phyloP scores from a whole-genome alignment of 345 rosid genomes.

The Gossypium stocksii region DNA sequence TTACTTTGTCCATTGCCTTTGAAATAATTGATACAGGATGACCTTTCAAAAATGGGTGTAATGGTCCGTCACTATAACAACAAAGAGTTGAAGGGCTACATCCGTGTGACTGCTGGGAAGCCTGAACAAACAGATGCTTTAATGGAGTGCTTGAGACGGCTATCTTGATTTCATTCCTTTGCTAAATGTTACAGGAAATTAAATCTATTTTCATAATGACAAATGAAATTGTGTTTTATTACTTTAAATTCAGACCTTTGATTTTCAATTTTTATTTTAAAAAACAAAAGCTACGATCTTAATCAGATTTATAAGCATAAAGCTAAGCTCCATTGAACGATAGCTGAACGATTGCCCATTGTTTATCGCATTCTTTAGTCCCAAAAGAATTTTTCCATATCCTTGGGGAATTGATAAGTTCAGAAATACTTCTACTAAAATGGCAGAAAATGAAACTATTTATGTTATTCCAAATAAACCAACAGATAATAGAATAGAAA shows the following conservation, averaged over 20 bases:
- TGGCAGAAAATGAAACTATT: too few species aligned
- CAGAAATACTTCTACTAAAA: too few species aligned
- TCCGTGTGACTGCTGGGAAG: slow-evolving; percentile 32
- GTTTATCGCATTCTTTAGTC: too few species aligned
- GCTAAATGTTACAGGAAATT: background rate
- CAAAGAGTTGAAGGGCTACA: slow-evolving; percentile 66
- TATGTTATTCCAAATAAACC: too few species aligned
- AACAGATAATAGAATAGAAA: too few species aligned
- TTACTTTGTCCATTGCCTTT: background rate
- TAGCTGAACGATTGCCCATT: too few species aligned
- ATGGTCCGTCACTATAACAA: slow-evolving; percentile 92
- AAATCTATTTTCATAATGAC: background rate
- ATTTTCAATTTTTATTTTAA: too few species aligned
- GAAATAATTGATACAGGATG: slow-evolving; percentile 46
- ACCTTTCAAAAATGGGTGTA: slow-evolving; percentile 80
- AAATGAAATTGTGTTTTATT: background rate
- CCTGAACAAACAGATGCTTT: background rate
- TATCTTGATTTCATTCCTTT: background rate
- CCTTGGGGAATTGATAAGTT: too few species aligned
- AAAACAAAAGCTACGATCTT: background rate
- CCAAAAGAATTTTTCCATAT: too few species aligned
- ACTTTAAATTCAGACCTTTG: background rate
- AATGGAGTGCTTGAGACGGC: background rate
- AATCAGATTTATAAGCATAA: background rate
- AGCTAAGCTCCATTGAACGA: background rate